These are phyloP conservation scores for Adansonia gregorii DNA, from an alignment of 441 rosid genomes.

Conservation along the genomic window DNA sequence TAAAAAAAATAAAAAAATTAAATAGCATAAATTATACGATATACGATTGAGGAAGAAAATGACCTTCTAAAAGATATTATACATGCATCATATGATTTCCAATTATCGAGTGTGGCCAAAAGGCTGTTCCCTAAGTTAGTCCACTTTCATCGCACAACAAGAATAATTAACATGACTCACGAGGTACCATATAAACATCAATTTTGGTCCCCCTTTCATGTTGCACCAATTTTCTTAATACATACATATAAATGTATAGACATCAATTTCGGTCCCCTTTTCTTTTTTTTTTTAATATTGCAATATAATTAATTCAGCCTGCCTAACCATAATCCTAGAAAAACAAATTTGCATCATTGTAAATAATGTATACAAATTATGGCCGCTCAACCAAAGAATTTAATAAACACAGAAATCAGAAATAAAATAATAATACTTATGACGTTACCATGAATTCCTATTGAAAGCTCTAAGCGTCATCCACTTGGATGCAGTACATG, in stretches of 20 bases:
- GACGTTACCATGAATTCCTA: too few species aligned
- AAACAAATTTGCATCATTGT: not conserved
- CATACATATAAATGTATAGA: too few species aligned
- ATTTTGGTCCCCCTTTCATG: conserved; percentile 2
- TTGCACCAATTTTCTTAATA: not conserved
- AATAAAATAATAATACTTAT: too few species aligned
- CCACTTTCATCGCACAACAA: not conserved
- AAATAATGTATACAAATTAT: not conserved
- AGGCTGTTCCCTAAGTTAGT: not conserved
- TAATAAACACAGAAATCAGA: too few species aligned
- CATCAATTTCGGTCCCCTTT: too few species aligned
- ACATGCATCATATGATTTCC: not conserved
- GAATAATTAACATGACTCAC: not conserved
- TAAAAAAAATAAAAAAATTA: too few species aligned
- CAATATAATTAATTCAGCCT: not conserved
- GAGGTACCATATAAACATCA: not conserved
- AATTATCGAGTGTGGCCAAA: not conserved
- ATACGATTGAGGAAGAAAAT: not conserved
- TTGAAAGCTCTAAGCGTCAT: too few species aligned
- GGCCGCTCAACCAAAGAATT: not conserved
- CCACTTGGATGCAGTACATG: too few species aligned
- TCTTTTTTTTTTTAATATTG: not conserved
- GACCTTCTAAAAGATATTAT: not conserved
- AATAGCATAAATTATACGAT: not conserved
- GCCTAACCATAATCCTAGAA: not conserved